These are phyloP conservation scores for Kingdonia uniflora DNA, from an alignment of 164 flowering plant genomes.

Conservation along the genomic window DNA sequence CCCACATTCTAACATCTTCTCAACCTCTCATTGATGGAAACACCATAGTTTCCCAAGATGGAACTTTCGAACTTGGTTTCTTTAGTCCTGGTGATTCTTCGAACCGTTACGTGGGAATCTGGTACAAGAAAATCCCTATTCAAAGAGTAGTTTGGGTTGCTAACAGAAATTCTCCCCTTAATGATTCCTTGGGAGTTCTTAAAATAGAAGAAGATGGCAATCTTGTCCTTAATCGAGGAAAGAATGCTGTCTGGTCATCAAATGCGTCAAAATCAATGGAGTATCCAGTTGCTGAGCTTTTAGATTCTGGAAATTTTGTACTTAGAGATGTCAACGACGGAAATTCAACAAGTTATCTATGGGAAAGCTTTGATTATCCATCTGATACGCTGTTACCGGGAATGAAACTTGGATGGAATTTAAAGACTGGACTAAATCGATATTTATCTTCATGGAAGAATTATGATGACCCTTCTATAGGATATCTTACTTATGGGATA, in stretches of 20 bases:
- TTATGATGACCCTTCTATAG: slow-evolving; percentile 26
- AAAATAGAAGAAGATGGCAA: slow-evolving; percentile 5
- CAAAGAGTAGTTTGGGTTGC: slow-evolving; percentile 19
- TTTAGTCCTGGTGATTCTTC: slow-evolving; percentile 14
- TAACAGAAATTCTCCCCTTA: slow-evolving; percentile 14
- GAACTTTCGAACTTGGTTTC: slow-evolving; percentile 12
- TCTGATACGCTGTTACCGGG: slow-evolving; percentile 22
- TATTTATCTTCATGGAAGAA: slow-evolving; percentile 23
- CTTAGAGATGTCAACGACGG: slow-evolving; percentile 1
- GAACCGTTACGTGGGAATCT: slow-evolving; percentile 15
- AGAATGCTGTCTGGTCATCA: slow-evolving; percentile 9
- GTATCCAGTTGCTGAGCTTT: neutral
- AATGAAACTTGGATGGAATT: slow-evolving; percentile 20
- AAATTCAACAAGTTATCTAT: slow-evolving; percentile 1
- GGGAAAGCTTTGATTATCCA: slow-evolving; percentile 12
- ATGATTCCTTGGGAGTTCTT: slow-evolving; percentile 11
- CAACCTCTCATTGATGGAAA: slow-evolving; percentile 8
- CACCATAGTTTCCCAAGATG: slow-evolving; percentile 5
- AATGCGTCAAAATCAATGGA: neutral
- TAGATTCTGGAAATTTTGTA: slow-evolving; percentile 14
- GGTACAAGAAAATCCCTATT: slow-evolving; percentile 10
- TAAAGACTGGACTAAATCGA: slow-evolving; percentile 6
- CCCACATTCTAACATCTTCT: neutral
- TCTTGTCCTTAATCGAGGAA: slow-evolving; percentile 6
- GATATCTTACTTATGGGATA: slow-evolving; percentile 4